phyloP scores from a whole-genome alignment of 176 grass and related monocot species.

The Hordeum vulgare region DNA sequence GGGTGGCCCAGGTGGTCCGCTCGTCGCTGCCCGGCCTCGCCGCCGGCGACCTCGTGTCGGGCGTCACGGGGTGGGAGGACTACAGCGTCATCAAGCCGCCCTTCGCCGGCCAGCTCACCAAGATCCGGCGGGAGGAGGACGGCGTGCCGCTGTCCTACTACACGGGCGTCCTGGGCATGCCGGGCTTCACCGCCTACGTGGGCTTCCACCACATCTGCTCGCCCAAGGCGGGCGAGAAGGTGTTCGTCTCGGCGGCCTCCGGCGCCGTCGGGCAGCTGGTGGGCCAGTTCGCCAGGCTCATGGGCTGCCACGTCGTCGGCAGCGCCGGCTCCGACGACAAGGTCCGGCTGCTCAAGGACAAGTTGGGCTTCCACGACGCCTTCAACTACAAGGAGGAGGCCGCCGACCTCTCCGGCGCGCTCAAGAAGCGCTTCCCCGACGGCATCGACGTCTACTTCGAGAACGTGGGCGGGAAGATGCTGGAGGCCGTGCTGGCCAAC shows the following conservation, averaged over 20 bases:
- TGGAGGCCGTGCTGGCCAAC: constrained; percentile 62
- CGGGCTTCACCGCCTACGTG: constrained; percentile 57
- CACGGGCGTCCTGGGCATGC: constrained; percentile 58
- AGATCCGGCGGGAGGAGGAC: background rate
- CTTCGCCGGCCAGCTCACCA: background rate
- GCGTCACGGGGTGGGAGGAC: constrained; percentile 59
- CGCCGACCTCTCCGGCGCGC: constrained; percentile 31
- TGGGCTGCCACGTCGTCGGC: constrained; percentile 72
- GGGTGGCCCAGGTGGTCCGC: constrained; percentile 32
- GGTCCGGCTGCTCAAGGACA: constrained; percentile 42
- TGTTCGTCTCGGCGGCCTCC: constrained; percentile 61
- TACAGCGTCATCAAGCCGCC: constrained; percentile 32
- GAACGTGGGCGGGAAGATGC: constrained; percentile 64
- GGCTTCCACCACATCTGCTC: constrained; percentile 72
- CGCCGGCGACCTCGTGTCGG: constrained; percentile 40
- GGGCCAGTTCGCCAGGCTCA: constrained; percentile 63
- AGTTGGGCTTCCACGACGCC: constrained; percentile 70
- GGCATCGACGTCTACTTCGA: constrained; percentile 97
- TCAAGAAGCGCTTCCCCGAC: constrained; percentile 43
- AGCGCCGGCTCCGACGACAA: constrained; percentile 60
- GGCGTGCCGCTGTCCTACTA: constrained; percentile 44
- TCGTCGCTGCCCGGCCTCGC: constrained; percentile 19
- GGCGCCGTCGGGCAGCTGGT: constrained; percentile 80
- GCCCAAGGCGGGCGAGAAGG: constrained; percentile 48
- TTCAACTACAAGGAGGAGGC: constrained; percentile 87